Conservation (phyloP, 2,329 filamentous ascomycete species). For the Calonectria pteridis region DNA sequence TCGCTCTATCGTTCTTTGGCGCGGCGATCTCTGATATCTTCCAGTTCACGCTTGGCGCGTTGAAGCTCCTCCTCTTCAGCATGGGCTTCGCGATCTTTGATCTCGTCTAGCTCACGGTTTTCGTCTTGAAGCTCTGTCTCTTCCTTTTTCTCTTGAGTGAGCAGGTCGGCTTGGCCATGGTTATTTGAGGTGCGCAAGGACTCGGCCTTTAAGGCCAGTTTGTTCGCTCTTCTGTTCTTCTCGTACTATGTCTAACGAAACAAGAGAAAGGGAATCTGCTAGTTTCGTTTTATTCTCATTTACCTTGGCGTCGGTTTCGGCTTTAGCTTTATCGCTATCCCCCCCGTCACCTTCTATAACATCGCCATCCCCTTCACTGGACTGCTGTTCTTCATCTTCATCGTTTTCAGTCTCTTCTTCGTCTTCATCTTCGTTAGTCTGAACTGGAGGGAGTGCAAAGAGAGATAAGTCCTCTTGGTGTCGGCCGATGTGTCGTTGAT, state of each 20-base stretch:
- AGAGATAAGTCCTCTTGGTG: background rate
- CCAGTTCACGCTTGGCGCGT: no score
- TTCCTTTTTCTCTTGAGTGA: constrained; percentile 53
- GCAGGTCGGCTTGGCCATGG: constrained; percentile 52
- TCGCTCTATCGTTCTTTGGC: no score
- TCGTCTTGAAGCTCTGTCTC: constrained; percentile 36
- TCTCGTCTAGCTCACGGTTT: no score
- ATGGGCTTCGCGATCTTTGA: no score
- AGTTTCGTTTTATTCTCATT: no score
- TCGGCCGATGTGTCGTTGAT: background rate
- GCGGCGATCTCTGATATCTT: no score
- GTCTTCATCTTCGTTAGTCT: background rate
- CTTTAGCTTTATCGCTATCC: no score
- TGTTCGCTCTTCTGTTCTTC: constrained; percentile 55
- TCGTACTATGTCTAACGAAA: constrained; percentile 54
- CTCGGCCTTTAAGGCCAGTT: constrained; percentile 37
- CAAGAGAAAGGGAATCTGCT: constrained; percentile 43
- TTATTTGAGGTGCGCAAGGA: constrained; percentile 28
- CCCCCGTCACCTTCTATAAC: no score
- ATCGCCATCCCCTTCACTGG: background rate
- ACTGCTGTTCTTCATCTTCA: background rate
- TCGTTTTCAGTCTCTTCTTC: background rate
- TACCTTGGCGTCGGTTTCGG: no score
- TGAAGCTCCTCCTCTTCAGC: no score
- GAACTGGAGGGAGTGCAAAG: background rate